These are phyloP conservation scores for Pythium chondricola DNA, from an alignment of 352 stramenopile species.

Conservation along the genomic window DNA sequence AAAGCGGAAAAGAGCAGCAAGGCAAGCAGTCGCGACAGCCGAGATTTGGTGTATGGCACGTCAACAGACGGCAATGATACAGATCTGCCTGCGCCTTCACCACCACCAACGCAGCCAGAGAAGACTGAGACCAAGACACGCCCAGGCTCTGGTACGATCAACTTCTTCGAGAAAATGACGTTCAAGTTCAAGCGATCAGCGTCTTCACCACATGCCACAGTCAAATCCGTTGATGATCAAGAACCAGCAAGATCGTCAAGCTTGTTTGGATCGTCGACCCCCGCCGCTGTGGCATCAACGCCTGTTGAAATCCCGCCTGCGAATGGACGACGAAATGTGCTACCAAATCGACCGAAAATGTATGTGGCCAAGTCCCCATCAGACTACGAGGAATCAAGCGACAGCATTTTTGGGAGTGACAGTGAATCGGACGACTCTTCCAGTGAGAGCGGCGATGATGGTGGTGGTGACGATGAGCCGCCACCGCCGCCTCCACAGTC, in stretches of 20 bases:
- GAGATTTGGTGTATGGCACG: conserved; percentile 9
- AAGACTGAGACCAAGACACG: conserved; percentile 6
- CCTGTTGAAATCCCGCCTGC: conserved; percentile 8
- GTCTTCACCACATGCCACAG: conserved; percentile 30
- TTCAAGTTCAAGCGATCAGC: conserved; percentile 64
- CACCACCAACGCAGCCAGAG: background rate
- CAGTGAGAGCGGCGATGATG: conserved; percentile 36
- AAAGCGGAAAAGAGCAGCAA: conserved; percentile 6
- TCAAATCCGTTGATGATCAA: conserved; percentile 3
- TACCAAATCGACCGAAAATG: conserved; percentile 67
- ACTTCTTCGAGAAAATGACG: conserved; percentile 82
- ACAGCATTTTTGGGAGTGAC: conserved; percentile 82
- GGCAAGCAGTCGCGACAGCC: background rate
- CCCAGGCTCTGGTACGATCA: conserved; percentile 38
- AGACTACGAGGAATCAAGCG: conserved; percentile 75
- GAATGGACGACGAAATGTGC: conserved; percentile 25
- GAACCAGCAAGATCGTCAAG: conserved; percentile 3
- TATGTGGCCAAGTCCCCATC: conserved; percentile 64
- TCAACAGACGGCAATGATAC: conserved; percentile 31
- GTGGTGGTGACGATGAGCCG: conserved; percentile 20
- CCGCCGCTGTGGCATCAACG: conserved; percentile 1
- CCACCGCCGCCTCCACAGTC: conserved; percentile 12
- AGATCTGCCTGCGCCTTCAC: conserved; percentile 8
- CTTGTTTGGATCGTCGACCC: conserved; percentile 14
- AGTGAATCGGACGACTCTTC: conserved; percentile 49